Percentiles rank a stretch among this genome's conserved stretches.
Evolutionary conservation across 306 rosid species (phyloP).

Genomic region (Cyclanthera cordifolia): DNA sequence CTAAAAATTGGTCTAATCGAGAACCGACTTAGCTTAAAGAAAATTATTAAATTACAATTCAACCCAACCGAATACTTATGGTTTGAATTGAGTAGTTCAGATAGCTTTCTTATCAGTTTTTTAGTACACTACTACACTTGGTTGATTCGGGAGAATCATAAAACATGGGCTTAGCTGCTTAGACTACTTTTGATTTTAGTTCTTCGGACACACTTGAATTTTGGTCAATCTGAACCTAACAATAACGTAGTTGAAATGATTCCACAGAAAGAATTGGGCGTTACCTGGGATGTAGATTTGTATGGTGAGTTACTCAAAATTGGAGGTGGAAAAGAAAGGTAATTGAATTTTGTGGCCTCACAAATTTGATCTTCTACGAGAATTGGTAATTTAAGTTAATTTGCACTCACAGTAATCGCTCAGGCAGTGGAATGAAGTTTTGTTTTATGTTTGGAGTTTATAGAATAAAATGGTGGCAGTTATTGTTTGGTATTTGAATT

Average conservation of each 20-base stretch:
- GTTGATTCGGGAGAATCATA: not conserved
- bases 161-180: not conserved
- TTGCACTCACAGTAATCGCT: not conserved
- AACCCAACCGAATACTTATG: no score
- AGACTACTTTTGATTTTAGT: not conserved
- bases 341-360: not conserved
- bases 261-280: constrained; percentile 67
- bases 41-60: no score
- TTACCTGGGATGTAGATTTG: constrained; percentile 89
- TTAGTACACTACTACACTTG: not conserved
- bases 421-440: not conserved
- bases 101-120: no score
- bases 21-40: no score
- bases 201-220: not conserved
- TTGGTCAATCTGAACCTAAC: not conserved
- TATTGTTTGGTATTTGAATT: not conserved
- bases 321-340: constrained; percentile 99
- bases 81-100: no score
- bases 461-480: not conserved
- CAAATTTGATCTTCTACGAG: not conserved
- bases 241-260: constrained; percentile 8
- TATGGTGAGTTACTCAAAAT: constrained; percentile 92
- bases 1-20: no score
- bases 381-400: not conserved
- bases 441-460: not conserved